Percentiles rank a stretch among this genome's conserved stretches.
These are phyloP conservation scores for Cytospora piceae DNA, from an alignment of 2,329 filamentous ascomycete species.

Conservation along the genomic window DNA sequence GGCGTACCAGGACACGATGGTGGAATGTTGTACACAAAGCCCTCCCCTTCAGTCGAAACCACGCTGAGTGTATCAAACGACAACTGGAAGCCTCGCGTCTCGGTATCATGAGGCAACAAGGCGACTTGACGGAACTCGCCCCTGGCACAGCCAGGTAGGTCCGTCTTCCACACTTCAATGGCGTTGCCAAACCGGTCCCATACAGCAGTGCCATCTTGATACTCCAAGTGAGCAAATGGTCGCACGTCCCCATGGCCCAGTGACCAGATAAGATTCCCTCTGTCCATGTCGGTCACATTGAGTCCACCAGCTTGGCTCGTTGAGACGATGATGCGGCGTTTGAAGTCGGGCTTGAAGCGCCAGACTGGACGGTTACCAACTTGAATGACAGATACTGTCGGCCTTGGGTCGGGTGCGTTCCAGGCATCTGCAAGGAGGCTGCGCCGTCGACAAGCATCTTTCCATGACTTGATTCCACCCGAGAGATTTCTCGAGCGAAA, in stretches of 20 bases:
- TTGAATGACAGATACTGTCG: conserved; percentile 45
- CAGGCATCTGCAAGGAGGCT: conserved; percentile 45
- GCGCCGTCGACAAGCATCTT: conserved; percentile 48
- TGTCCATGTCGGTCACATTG: conserved; percentile 51
- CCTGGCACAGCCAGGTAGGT: conserved; percentile 38
- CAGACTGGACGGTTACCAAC: conserved; percentile 47
- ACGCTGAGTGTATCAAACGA: conserved; percentile 49
- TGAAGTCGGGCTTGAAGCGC: conserved; percentile 51
- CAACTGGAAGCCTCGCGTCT: conserved; percentile 51
- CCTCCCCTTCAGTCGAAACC: conserved; percentile 47
- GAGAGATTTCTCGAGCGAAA: conserved; percentile 40
- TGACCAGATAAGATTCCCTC: conserved; percentile 44
- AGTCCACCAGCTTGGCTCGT: conserved; percentile 50
- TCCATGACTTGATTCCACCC: conserved; percentile 44
- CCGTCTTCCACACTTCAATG: conserved; percentile 49
- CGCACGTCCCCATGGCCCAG: conserved; percentile 41
- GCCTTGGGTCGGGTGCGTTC: conserved; percentile 39
- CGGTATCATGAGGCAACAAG: conserved; percentile 45
- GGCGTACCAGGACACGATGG: conserved; percentile 33
- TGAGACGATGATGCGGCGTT: conserved; percentile 49
- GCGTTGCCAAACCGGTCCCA: conserved; percentile 49
- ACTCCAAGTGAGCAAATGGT: conserved; percentile 51
- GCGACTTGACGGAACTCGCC: conserved; percentile 47
- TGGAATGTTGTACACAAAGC: conserved; percentile 49
- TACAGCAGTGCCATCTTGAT: conserved; percentile 49